Evolutionary conservation across 306 rosid species (phyloP).

Genomic region (Dryas octopetala): DNA sequence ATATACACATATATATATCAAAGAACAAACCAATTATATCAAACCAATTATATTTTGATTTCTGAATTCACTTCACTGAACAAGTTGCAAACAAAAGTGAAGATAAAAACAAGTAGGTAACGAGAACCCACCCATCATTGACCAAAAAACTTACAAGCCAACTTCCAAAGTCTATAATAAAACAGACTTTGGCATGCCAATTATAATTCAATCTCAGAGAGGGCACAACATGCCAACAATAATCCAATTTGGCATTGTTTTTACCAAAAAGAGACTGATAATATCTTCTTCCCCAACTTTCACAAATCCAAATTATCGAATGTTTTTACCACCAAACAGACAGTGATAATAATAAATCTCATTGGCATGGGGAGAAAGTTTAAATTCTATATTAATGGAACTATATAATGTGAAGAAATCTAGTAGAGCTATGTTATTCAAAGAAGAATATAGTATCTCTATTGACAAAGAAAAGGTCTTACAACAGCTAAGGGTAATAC

Average conservation of each 20-base stretch:
- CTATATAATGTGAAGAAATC: not conserved
- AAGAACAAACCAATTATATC: too few relatives aligned
- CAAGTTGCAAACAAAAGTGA: too few relatives aligned
- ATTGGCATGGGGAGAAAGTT: not conserved
- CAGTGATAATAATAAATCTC: not conserved
- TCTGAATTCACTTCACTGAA: too few relatives aligned
- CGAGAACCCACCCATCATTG: not conserved
- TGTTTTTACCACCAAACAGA: not conserved
- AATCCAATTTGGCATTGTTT: not conserved
- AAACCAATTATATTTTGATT: too few relatives aligned
- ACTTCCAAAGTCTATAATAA: not conserved
- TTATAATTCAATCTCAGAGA: not conserved
- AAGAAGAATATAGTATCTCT: not conserved
- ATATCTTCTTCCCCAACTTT: conserved; percentile 4
- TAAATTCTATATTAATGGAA: not conserved
- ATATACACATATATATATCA: too few relatives aligned
- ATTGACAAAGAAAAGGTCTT: not conserved
- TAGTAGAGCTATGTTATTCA: not conserved
- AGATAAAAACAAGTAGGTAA: too few relatives aligned
- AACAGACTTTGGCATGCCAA: too few relatives aligned
- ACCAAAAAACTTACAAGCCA: not conserved
- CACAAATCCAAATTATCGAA: not conserved
- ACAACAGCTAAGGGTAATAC: not conserved
- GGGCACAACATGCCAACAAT: not conserved
- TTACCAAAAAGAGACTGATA: not conserved